Evolutionary conservation across 192 early-diverging fungal species (phyloP).

Genomic region (Glomus cerebriforme): DNA sequence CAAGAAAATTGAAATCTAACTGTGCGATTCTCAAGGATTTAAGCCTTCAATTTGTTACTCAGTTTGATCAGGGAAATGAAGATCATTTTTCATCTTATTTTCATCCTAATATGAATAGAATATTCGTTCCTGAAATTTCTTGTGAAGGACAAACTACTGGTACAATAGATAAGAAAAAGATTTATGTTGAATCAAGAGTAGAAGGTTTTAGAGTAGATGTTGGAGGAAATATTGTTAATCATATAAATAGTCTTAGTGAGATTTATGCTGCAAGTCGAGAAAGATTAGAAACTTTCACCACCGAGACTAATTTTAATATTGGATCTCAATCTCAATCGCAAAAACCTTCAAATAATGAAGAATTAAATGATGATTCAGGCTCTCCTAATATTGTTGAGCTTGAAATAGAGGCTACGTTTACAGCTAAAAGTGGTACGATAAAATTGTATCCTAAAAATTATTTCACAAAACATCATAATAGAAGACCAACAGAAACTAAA

Average conservation of each 20-base stretch:
- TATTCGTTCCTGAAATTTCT: slow-evolving; percentile 54
- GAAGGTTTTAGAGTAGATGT: slow-evolving; percentile 75
- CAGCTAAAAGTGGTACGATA: slow-evolving; percentile 49
- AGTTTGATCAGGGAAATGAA: slow-evolving; percentile 62
- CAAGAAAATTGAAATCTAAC: slow-evolving; percentile 60
- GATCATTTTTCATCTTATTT: slow-evolving; percentile 55
- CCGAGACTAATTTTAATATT: slow-evolving; percentile 38
- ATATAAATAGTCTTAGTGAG: slow-evolving; percentile 62
- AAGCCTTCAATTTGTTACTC: slow-evolving; percentile 67
- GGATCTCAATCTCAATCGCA: slow-evolving; percentile 1
- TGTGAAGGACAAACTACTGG: slow-evolving; percentile 50
- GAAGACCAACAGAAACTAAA: slow-evolving; percentile 27
- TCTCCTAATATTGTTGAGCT: slow-evolving; percentile 41
- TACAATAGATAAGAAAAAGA: slow-evolving; percentile 41
- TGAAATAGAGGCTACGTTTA: slow-evolving; percentile 51
- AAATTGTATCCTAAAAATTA: slow-evolving; percentile 57
- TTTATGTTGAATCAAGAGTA: slow-evolving; percentile 59
- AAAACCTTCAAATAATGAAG: neutral
- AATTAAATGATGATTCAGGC: neutral
- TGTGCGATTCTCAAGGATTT: slow-evolving; percentile 58
- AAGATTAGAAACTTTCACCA: slow-evolving; percentile 53
- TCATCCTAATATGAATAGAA: slow-evolving; percentile 57
- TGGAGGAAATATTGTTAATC: slow-evolving; percentile 64
- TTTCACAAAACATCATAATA: slow-evolving; percentile 40
- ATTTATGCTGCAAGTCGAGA: slow-evolving; percentile 65